These are phyloP conservation scores for Alopecurus myosuroides DNA, from an alignment of 176 grass and related monocot species.

Conservation along the genomic window DNA sequence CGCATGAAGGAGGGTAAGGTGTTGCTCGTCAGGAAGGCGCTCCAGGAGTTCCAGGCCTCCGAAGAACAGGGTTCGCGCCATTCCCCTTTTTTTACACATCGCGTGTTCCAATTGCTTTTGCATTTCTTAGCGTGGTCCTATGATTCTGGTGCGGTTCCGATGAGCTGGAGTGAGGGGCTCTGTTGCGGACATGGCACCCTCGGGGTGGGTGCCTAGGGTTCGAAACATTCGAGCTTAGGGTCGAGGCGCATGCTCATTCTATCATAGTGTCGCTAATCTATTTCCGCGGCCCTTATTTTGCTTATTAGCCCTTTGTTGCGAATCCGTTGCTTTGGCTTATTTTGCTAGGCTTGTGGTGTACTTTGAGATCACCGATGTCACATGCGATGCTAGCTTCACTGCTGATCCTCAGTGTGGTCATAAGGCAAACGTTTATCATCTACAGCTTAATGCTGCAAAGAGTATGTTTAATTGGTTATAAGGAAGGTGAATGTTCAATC, in stretches of 20 bases:
- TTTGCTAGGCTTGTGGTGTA: neutral
- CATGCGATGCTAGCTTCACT: neutral
- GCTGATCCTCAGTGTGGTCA: neutral
- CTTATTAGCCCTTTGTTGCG: neutral
- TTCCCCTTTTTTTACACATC: neutral
- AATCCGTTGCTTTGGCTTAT: neutral
- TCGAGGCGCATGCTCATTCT: neutral
- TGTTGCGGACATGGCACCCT: neutral
- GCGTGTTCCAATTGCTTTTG: neutral
- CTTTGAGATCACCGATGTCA: neutral
- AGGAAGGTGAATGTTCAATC: neutral
- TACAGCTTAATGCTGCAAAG: neutral
- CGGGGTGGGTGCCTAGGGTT: neutral
- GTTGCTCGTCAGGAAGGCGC: slow-evolving; percentile 30
- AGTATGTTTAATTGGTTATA: neutral
- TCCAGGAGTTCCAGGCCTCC: slow-evolving; percentile 62
- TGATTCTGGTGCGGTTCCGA: neutral
- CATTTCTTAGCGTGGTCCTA: neutral
- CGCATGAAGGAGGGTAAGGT: slow-evolving; percentile 36
- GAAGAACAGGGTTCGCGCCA: slow-evolving; percentile 47
- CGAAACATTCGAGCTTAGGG: neutral
- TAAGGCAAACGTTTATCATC: neutral
- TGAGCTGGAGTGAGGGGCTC: neutral
- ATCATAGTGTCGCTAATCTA: neutral
- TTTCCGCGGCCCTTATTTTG: neutral